Base-by-base conservation (phyloP, 169 alveolate genomes). In the Cryptosporidium ryanae region DNA sequence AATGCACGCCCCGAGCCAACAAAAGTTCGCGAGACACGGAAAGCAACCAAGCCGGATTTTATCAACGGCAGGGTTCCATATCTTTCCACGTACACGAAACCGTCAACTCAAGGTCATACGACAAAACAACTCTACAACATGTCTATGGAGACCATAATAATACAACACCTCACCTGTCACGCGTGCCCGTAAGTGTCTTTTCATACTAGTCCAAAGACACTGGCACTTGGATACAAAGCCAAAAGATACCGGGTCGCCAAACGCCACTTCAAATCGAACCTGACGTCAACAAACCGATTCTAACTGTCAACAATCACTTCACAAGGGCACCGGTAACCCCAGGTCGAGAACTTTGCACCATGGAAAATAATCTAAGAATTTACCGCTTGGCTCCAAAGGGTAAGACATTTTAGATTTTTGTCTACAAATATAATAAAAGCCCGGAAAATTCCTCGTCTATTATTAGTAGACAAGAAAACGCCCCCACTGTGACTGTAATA, bases 391-490 rank as follows among this genome's bases (percentile, higher is more conserved):
- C 6, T n/a, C 18, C 43, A 32, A 12, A 31, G 43, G 6, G 27
- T 64, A 66, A 66, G 82, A 66, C 82, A 66, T 66, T 66, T 66
- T 66, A 66, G 82, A 66, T 66, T 66, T 66, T 64, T 66, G 82
- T 66, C 82, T 66, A 46, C 65, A 63, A 55, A 38, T 38, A 1
- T 38, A 38, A 38, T 10, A 38, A 38, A 38, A 38, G 46, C 46
- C 65, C 84, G 65, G 84, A 70, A 4, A 50, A 31, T 70, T 70
- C 84, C 84, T 70, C 84, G 84, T 70, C 84, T 70, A 70, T 7
- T 54, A 70, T 50, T 29, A 29, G 84, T 70, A 70, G 84, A 70
- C 84, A 70, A 70, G 52, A 50, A 52, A 52, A 70, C 84, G 84
- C 66, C 84, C 84, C 65, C 66, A 70, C 66, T 50, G 29, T 32